A percentile compares a stretch with the other conserved stretches of the same genome.
Conservation (phyloP, 345 rosid genomes). For the Melaleuca alternifolia region DNA sequence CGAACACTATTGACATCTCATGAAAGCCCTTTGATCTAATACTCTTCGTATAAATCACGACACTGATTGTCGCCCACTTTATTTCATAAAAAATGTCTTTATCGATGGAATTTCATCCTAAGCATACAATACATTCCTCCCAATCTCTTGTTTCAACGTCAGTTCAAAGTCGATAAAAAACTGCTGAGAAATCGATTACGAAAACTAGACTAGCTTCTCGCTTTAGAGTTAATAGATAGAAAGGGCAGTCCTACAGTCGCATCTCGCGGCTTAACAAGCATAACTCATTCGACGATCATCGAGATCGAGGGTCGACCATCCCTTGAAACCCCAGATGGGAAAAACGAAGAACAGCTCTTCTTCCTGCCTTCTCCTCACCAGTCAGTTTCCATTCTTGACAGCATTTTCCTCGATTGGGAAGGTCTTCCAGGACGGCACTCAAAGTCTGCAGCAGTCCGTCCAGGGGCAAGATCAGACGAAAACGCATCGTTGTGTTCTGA, state of each 20-base stretch:
- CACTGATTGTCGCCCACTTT: background rate
- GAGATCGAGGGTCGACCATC: background rate
- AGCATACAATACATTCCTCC: background rate
- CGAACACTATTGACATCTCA: background rate
- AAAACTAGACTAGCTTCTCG: background rate
- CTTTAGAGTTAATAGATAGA: background rate
- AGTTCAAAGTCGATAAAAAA: background rate
- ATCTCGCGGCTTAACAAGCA: background rate
- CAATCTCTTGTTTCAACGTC: background rate
- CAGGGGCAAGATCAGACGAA: background rate
- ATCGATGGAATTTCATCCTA: background rate
- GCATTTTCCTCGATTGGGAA: background rate
- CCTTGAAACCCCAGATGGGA: background rate
- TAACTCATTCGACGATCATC: background rate
- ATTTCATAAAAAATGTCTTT: background rate
- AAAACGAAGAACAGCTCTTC: background rate
- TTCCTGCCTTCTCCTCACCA: background rate
- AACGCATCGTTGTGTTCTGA: background rate
- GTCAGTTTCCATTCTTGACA: background rate
- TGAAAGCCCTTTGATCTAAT: background rate
- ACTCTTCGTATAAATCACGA: background rate
- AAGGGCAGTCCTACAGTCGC: background rate
- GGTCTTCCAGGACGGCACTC: background rate
- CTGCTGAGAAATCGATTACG: background rate
- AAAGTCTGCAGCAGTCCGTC: background rate